These are phyloP conservation scores for Helenozyma baotianmanensis DNA, from an alignment of 805 yeast species.

Conservation along the genomic window DNA sequence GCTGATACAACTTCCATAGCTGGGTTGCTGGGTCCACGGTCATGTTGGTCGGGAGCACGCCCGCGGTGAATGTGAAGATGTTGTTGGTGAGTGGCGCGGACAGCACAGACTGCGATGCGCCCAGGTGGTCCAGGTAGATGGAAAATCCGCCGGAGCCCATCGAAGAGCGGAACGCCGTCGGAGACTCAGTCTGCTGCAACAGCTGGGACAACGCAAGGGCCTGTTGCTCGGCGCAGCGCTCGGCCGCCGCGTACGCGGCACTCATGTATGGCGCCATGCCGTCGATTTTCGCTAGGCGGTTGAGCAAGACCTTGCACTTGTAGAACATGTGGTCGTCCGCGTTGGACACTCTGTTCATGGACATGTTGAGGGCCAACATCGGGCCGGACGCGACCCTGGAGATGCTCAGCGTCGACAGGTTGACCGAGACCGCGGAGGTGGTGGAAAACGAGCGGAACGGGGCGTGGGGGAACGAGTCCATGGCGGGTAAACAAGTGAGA, in stretches of 20 bases:
- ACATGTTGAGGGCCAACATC: slow-evolving; percentile 36
- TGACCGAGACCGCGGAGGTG: slow-evolving; percentile 24
- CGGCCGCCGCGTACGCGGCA: slow-evolving; percentile 62
- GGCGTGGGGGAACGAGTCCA: slow-evolving; percentile 20
- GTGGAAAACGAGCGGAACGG: slow-evolving; percentile 38
- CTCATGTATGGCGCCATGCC: slow-evolving; percentile 66
- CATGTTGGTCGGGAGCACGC: slow-evolving; percentile 67
- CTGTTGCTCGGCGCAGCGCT: slow-evolving; percentile 68
- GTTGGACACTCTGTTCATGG: slow-evolving; percentile 60
- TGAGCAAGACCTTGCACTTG: slow-evolving; percentile 55
- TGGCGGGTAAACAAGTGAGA: too few relatives aligned
- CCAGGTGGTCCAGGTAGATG: slow-evolving; percentile 31
- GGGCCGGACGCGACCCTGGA: slow-evolving; percentile 45
- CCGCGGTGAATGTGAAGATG: slow-evolving; percentile 64
- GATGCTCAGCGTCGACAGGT: slow-evolving; percentile 28
- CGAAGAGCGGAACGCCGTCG: slow-evolving; percentile 29
- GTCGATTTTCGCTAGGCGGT: slow-evolving; percentile 52
- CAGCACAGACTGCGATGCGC: slow-evolving; percentile 13
- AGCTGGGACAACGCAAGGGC: slow-evolving; percentile 48
- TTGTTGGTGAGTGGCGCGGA: slow-evolving; percentile 28
- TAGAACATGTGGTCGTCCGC: slow-evolving; percentile 67
- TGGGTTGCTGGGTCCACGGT: slow-evolving; percentile 91
- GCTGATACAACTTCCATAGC: slow-evolving; percentile 81
- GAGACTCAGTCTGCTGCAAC: slow-evolving; percentile 22
- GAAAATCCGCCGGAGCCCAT: slow-evolving; percentile 32